phyloP scores from a whole-genome alignment of 805 yeast genomes.

The Candida cerambycidarum region DNA sequence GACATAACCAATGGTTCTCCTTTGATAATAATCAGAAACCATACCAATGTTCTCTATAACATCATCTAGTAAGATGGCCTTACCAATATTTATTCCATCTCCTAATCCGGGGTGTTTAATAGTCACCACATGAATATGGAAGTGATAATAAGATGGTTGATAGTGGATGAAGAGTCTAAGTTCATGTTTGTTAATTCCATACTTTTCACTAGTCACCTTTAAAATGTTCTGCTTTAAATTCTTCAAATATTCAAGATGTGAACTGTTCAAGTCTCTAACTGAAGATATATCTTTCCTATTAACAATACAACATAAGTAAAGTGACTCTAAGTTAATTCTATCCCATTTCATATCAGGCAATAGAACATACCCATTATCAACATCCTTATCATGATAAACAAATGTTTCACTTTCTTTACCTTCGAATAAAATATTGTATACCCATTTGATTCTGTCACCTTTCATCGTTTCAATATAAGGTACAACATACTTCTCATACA shows the following conservation, averaged over 20 bases:
- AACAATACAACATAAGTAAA: slow-evolving; percentile 79
- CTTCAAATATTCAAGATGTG: slow-evolving; percentile 60
- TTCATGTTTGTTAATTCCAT: slow-evolving; percentile 50
- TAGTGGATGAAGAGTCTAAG: slow-evolving; percentile 83
- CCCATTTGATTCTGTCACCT: slow-evolving; percentile 87
- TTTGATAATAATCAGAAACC: slow-evolving; percentile 57
- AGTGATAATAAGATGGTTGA: slow-evolving; percentile 95
- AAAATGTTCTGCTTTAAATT: slow-evolving; percentile 46
- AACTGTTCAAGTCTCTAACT: slow-evolving; percentile 65
- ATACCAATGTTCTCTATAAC: slow-evolving; percentile 68
- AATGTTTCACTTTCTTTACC: slow-evolving; percentile 85
- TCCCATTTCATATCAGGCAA: slow-evolving; percentile 99
- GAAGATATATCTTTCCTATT: slow-evolving; percentile 67
- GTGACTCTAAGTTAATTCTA: slow-evolving; percentile 59
- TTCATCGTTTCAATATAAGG: slow-evolving; percentile 79
- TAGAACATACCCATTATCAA: slow-evolving; percentile 62
- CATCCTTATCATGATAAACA: slow-evolving; percentile 60
- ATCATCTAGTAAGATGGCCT: slow-evolving; percentile 79
- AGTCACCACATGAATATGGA: slow-evolving; percentile 89
- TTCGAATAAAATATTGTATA: slow-evolving; percentile 72
- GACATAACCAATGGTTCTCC: slow-evolving; percentile 73
- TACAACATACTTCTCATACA: slow-evolving; percentile 57
- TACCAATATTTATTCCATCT: slow-evolving; percentile 69
- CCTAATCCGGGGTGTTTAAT: slow-evolving; percentile 67
- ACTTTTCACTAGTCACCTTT: slow-evolving; percentile 39